phyloP scores from a whole-genome alignment of 208 protist genomes.

The Wallacemonas sp. region DNA sequence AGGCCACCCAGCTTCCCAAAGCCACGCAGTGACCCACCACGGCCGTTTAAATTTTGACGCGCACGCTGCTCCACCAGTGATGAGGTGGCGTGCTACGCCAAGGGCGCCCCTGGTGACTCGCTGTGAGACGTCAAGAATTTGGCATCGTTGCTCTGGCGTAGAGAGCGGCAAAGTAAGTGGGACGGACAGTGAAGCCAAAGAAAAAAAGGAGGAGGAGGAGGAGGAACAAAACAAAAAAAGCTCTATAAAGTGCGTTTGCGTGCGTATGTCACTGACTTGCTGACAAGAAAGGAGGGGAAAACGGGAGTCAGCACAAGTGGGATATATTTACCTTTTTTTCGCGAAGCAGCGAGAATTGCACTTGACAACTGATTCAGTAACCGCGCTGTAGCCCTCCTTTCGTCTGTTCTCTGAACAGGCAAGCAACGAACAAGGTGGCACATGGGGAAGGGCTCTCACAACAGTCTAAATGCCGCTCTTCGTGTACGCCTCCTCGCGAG shows the following conservation, averaged over 20 bases:
- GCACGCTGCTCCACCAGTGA: too few species aligned
- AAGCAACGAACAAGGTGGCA: neutral
- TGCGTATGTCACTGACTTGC: neutral
- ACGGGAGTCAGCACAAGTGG: too few species aligned
- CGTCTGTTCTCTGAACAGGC: neutral
- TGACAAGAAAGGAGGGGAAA: too few species aligned
- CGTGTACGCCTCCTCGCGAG: conserved; percentile 70
- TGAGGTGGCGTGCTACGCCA: too few species aligned
- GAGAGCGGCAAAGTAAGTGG: neutral
- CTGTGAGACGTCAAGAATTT: neutral
- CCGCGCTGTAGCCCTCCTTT: neutral
- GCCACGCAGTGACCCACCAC: too few species aligned
- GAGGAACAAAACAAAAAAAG: conserved; percentile 8
- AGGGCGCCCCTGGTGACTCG: too few species aligned
- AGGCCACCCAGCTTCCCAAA: too few species aligned
- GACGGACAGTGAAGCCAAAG: conserved; percentile 1
- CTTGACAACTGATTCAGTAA: too few species aligned
- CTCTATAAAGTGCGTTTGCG: neutral
- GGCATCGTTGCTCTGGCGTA: neutral
- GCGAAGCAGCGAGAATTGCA: too few species aligned
- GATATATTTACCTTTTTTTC: too few species aligned
- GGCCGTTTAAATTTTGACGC: too few species aligned
- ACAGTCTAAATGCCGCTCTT: conserved; percentile 55
- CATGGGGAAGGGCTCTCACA: too few species aligned
- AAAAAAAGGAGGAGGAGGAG: neutral